Evolutionary conservation across 345 rosid genomes (phyloP), one percentile per base, ranked within the genome.

Genomic region (Erodium maritimum): DNA sequence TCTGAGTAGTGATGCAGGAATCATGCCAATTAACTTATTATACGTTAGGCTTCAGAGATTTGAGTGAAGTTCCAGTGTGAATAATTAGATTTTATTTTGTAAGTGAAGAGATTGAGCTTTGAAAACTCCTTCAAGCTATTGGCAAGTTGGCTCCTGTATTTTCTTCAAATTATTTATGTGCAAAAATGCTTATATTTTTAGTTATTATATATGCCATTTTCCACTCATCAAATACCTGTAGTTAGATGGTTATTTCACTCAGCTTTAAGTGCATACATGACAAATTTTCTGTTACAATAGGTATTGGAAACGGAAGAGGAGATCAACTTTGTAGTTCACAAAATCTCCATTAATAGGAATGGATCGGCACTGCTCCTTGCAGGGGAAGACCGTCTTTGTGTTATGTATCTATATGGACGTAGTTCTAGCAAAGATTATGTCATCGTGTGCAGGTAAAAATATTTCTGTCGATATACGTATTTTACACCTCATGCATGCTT

Each of bases 371-470:
- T 90, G 56, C 61, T 82, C 62, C 82, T 90, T 54, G 67, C 77
- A 11, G 95, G 97, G 61, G 67, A 81, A 4, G 81, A 81, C 72
- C 83, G 85, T 20, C 58, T 90, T 21, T 78, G 78, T 67, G 82
- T 87, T 21, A 81, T 90, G 87, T 73, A 79, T 58, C 88, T 94
- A 55, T 94, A 81, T 61, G 95, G 97, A 51, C 81, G 83, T 51
- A 71, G 77, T 71, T 79, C 88, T 69, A 46, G 60, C 37, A 63
- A 75, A 18, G 83, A 77, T 56, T 78, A 81, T 50, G 59, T 74
- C 54, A 75, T 76, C 61, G 24, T 84, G 69, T 87, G 97, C 95
- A 89, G 95, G 99, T 91, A 67, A 17, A 20, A 34, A n/a, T 0
- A 1, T 16, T 23, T 13, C n/a, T 5, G 20, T 5, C n/a, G 17